Conservation (phyloP, 2,329 filamentous ascomycete genomes). For the Macrophomina pseudophaseolina region DNA sequence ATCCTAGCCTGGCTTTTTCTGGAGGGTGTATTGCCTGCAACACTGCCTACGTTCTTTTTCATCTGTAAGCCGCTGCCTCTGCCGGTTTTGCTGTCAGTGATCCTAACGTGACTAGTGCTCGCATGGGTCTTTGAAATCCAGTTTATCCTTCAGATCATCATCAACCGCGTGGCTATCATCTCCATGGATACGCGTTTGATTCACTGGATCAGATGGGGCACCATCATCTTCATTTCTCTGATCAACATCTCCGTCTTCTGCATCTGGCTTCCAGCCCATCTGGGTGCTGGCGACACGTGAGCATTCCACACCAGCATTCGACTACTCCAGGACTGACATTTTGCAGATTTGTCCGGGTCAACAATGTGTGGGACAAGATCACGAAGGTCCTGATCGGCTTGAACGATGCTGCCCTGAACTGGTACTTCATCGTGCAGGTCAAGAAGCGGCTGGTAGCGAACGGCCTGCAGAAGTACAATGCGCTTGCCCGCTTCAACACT, state of each 20-base stretch:
- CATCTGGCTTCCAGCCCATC: constrained; percentile 38
- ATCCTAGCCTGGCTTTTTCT: constrained; percentile 50
- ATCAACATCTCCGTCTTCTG: constrained; percentile 40
- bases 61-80: not conserved
- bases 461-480: constrained; percentile 36
- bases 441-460: constrained; percentile 34
- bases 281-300: constrained; percentile 33
- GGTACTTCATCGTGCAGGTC: constrained; percentile 37
- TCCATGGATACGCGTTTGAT: constrained; percentile 30
- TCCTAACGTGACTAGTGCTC: constrained; percentile 31
- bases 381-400: constrained; percentile 36
- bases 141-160: constrained; percentile 34
- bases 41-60: constrained; percentile 29
- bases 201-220: constrained; percentile 29
- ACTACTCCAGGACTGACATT: not conserved
- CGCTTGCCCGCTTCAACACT: constrained; percentile 36
- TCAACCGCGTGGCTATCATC: constrained; percentile 38
- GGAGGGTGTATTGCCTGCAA: constrained; percentile 42
- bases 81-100: not conserved
- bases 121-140: constrained; percentile 53
- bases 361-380: constrained; percentile 29
- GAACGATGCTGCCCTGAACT: constrained; percentile 36
- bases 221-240: constrained; percentile 31
- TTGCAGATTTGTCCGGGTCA: constrained; percentile 29
- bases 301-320: not conserved